Percentiles rank a stretch among this genome's conserved stretches.
Evolutionary conservation across 2,329 filamentous ascomycete genomes (phyloP).

Genomic region (Paraphoma sp.): DNA sequence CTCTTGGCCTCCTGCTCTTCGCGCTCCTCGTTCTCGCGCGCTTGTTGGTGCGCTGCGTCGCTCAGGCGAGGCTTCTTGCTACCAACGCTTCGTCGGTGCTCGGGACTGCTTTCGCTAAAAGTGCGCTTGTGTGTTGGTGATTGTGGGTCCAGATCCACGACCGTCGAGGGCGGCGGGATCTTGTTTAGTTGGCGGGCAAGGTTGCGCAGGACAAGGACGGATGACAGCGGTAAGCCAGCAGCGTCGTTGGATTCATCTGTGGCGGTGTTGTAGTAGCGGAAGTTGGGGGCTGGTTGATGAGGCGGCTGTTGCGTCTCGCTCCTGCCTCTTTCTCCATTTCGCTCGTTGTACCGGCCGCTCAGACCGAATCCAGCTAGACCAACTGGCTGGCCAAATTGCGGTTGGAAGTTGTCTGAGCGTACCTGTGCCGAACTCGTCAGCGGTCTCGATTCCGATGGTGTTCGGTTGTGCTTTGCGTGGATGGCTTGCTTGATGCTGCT

Average conservation of each 20-base stretch:
- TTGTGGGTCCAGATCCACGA: slow-evolving; percentile 30
- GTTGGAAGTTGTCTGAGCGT: slow-evolving; percentile 36
- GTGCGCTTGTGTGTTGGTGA: slow-evolving; percentile 41
- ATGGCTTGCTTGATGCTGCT: slow-evolving; percentile 45
- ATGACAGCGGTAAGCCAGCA: slow-evolving; percentile 79
- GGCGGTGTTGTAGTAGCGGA: slow-evolving; percentile 54
- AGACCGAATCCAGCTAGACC: slow-evolving; percentile 38
- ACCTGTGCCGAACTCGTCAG: slow-evolving; percentile 37
- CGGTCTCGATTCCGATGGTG: slow-evolving; percentile 41
- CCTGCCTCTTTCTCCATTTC: slow-evolving; percentile 28
- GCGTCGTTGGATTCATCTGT: slow-evolving; percentile 63
- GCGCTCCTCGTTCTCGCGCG: slow-evolving; percentile 36
- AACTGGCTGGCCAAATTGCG: slow-evolving; percentile 39
- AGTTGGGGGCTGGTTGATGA: slow-evolving; percentile 32
- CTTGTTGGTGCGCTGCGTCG: slow-evolving; percentile 38
- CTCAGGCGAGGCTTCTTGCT: slow-evolving; percentile 54
- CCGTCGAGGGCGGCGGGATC: slow-evolving; percentile 35
- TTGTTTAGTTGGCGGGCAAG: slow-evolving; percentile 63
- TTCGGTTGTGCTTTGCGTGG: slow-evolving; percentile 57
- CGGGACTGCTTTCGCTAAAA: slow-evolving; percentile 34
- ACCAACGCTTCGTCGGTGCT: slow-evolving; percentile 28
- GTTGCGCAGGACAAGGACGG: slow-evolving; percentile 78
- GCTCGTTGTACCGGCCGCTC: slow-evolving; percentile 25
- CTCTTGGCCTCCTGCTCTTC: slow-evolving; percentile 59
- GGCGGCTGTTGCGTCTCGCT: slow-evolving; percentile 25